Conservation (phyloP, 495 filamentous ascomycete genomes). For the Darksidea phi region DNA sequence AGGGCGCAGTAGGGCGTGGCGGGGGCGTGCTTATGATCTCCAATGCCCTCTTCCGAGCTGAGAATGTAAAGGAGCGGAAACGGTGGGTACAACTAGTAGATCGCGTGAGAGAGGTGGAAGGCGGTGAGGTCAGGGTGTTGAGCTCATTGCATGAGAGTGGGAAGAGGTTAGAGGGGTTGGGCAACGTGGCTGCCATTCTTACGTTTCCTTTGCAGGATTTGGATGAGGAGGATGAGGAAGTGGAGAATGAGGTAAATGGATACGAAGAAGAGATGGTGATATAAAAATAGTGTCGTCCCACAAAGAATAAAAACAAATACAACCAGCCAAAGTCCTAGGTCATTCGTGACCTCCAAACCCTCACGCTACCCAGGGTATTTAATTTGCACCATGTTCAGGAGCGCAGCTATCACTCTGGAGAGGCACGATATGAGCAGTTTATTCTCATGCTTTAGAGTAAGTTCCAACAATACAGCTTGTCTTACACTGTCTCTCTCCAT, state of each 20-base stretch:
- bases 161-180: slow-evolving; percentile 75
- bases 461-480: too few species aligned
- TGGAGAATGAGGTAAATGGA: slow-evolving; percentile 23
- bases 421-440: too few species aligned
- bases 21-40: slow-evolving; percentile 82
- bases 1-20: slow-evolving; percentile 84
- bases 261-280: slow-evolving; percentile 28
- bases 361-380: too few species aligned
- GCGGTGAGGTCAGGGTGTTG: slow-evolving; percentile 81
- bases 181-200: slow-evolving; percentile 84
- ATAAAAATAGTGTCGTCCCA: too few species aligned
- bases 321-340: too few species aligned
- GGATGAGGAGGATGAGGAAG: slow-evolving; percentile 66
- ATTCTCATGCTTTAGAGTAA: too few species aligned
- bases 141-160: slow-evolving; percentile 96
- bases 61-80: slow-evolving; percentile 76
- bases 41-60: slow-evolving; percentile 78
- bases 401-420: too few species aligned
- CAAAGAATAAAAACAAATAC: too few species aligned
- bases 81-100: slow-evolving; percentile 86
- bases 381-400: too few species aligned
- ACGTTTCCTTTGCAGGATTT: slow-evolving; percentile 82
- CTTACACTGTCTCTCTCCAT: too few species aligned
- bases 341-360: too few species aligned
- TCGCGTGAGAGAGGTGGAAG: slow-evolving; percentile 76